Evolutionary conservation across 257 asterid genomes (phyloP).

Genomic region (Eustoma russellianum): DNA sequence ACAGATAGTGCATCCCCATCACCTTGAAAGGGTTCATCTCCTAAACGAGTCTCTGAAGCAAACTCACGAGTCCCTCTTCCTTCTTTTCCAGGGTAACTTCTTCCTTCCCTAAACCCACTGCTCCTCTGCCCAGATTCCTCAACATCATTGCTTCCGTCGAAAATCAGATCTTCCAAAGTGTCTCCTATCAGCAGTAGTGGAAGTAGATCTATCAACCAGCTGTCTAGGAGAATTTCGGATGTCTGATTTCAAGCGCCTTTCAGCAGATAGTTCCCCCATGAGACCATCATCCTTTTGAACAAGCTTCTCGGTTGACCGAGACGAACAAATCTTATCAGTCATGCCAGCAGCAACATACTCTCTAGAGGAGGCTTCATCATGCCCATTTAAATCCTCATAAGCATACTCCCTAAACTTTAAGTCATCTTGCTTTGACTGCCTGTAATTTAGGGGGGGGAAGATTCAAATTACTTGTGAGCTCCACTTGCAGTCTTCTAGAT

Average conservation of each 20-base stretch:
- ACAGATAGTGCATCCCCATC: slow-evolving; percentile 55
- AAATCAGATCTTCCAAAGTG: slow-evolving; percentile 52
- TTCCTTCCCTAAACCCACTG: slow-evolving; percentile 64
- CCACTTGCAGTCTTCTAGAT: neutral
- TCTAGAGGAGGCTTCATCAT: slow-evolving; percentile 35
- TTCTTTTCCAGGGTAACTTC: slow-evolving; percentile 50
- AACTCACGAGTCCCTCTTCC: slow-evolving; percentile 53
- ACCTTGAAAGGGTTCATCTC: slow-evolving; percentile 53
- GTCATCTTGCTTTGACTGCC: slow-evolving; percentile 78
- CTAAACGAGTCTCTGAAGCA: slow-evolving; percentile 41
- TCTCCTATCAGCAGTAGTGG: slow-evolving; percentile 48
- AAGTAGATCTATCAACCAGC: slow-evolving; percentile 61
- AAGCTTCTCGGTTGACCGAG: slow-evolving; percentile 56
- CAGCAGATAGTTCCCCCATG: slow-evolving; percentile 54
- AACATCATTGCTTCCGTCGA: slow-evolving; percentile 47
- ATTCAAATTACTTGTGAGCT: neutral
- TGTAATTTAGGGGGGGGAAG: slow-evolving; percentile 19
- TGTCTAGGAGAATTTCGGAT: slow-evolving; percentile 51
- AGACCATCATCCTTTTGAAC: slow-evolving; percentile 55
- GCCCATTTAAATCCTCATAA: slow-evolving; percentile 67
- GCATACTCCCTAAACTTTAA: slow-evolving; percentile 63
- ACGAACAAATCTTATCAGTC: slow-evolving; percentile 43
- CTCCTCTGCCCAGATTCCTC: slow-evolving; percentile 70
- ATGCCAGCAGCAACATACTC: slow-evolving; percentile 45
- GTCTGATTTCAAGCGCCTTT: slow-evolving; percentile 66